Evolutionary conservation across 257 asterid species (phyloP).

Genomic region (Nicotiana otophora): DNA sequence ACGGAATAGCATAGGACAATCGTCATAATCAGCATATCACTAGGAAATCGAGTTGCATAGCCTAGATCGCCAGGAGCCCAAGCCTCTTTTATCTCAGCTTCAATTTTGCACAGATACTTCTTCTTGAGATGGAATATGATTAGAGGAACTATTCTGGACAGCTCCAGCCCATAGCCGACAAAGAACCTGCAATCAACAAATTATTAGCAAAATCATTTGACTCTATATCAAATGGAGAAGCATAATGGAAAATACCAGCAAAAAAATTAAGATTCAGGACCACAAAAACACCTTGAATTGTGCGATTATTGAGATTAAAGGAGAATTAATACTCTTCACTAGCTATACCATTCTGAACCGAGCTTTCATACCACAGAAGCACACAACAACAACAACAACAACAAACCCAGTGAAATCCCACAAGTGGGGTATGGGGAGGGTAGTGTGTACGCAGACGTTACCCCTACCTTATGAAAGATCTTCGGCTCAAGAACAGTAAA

Average conservation of each 20-base stretch:
- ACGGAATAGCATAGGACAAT: conserved; percentile 76
- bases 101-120: conserved; percentile 78
- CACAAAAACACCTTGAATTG: neutral
- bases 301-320: neutral
- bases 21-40: conserved; percentile 67
- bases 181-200: conserved; percentile 65
- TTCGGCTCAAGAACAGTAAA: too few species aligned
- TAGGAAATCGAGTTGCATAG: conserved; percentile 72
- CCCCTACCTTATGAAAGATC: too few species aligned
- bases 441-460: too few species aligned
- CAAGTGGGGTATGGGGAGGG: too few species aligned
- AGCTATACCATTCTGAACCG: neutral
- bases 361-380: neutral
- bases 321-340: neutral
- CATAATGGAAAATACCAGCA: neutral
- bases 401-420: too few species aligned
- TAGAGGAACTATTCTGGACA: conserved; percentile 72
- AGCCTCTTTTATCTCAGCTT: conserved; percentile 72
- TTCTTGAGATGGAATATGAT: conserved; percentile 69
- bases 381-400: too few species aligned
- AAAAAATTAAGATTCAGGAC: neutral
- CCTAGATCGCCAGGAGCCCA: conserved; percentile 88
- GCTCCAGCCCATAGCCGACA: conserved; percentile 90
- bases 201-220: too few species aligned
- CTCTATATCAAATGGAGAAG: neutral